A percentile compares a stretch with the other conserved stretches of the same genome.
phyloP scores from a whole-genome alignment of 73 alveolate genomes.

The Loxodes magnus region DNA sequence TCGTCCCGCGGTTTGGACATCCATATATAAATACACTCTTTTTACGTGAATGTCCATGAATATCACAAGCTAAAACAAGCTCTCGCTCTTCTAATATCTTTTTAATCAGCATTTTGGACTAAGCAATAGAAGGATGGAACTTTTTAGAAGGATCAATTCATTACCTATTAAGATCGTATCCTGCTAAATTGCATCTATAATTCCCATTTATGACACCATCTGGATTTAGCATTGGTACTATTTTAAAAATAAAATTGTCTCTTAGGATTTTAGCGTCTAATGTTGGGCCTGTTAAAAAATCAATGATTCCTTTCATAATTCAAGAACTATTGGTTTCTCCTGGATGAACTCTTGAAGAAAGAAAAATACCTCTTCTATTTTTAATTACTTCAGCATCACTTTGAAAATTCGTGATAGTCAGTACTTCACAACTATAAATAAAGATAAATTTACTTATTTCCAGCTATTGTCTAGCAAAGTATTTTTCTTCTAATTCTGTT shows the following conservation, averaged over 20 bases:
- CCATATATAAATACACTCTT: conserved; percentile 1
- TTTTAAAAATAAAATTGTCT: conserved; percentile 70
- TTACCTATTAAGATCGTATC: conserved; percentile 94
- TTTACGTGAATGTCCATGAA: conserved; percentile 99
- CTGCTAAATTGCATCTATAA: conserved; percentile 80
- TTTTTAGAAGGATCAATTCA: conserved; percentile 96
- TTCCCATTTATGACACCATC: conserved; percentile 99
- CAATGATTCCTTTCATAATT: conserved; percentile 67
- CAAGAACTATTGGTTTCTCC: conserved; percentile 90
- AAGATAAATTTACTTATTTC: no score
- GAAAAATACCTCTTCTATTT: conserved; percentile 40
- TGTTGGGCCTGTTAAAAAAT: conserved; percentile 73
- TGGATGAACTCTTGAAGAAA: conserved; percentile 96
- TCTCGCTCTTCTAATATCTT: conserved; percentile 90
- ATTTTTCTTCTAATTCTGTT: conserved; percentile 36
- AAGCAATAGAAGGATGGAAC: conserved; percentile 86
- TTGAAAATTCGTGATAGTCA: conserved; percentile 35
- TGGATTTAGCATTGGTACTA: conserved; percentile 98
- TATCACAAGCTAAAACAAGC: conserved; percentile 86
- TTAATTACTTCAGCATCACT: conserved; percentile 38
- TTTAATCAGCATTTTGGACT: conserved; percentile 82
- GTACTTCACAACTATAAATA: conserved; percentile 20
- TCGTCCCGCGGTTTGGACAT: conserved; percentile 28
- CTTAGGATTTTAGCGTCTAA: conserved; percentile 71
- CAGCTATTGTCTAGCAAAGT: conserved; percentile 70